Evolutionary conservation across 140 eudicot species (phyloP).

Genomic region (Ambrosia hybrid): DNA sequence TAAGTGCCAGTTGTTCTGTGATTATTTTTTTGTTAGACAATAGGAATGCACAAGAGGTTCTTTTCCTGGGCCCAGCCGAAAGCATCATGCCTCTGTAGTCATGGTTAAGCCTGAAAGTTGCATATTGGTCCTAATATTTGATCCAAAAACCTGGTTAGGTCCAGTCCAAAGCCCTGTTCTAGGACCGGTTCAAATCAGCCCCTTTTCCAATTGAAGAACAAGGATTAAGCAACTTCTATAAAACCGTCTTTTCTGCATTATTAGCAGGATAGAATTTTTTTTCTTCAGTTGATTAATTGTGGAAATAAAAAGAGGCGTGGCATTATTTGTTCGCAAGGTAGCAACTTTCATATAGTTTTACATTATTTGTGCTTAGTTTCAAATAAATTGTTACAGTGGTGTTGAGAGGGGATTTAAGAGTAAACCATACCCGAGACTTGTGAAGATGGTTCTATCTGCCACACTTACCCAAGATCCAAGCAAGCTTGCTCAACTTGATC

Average conservation of each 20-base stretch:
- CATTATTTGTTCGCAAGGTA: conserved; percentile 4
- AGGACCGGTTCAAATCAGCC: no score
- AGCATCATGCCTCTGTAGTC: no score
- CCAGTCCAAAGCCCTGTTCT: no score
- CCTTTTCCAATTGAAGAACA: background rate
- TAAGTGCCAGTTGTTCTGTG: conserved; percentile 34
- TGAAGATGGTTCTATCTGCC: conserved; percentile 86
- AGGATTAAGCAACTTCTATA: background rate
- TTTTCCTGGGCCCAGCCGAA: no score
- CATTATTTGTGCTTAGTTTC: conserved; percentile 4
- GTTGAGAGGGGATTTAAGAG: conserved; percentile 86
- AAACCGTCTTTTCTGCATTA: background rate
- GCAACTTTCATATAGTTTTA: background rate
- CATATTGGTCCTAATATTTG: no score
- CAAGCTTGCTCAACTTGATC: conserved; percentile 87
- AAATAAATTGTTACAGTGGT: conserved; percentile 56
- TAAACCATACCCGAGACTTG: conserved; percentile 69
- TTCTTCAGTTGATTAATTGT: background rate
- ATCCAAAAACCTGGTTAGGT: no score
- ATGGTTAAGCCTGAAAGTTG: no score
- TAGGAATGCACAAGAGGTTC: no score
- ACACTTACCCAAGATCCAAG: conserved; percentile 94
- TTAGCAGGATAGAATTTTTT: background rate
- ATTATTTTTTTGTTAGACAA: no score
- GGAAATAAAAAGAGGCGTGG: conserved; percentile 5